A percentile compares a stretch with the other conserved stretches of the same genome.
These are phyloP conservation scores for Omphalea diandra DNA, from an alignment of 441 rosid species.

Conservation along the genomic window DNA sequence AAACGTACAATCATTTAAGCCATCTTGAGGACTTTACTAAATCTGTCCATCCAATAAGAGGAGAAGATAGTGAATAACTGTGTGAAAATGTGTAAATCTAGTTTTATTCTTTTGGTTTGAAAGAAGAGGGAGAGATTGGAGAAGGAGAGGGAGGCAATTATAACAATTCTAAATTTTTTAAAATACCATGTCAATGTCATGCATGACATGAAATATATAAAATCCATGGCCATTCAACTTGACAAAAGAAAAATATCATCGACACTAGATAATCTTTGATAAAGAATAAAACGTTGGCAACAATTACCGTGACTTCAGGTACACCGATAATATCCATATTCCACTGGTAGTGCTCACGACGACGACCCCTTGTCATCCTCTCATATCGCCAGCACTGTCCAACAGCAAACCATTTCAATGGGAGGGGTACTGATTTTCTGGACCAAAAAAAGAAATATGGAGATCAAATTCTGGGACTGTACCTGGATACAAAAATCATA, in stretches of 20 bases:
- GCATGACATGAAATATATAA: not conserved
- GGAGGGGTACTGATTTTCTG: constrained; percentile 86
- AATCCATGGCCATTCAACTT: not conserved
- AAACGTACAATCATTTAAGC: constrained; percentile 2
- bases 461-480: constrained; percentile 61
- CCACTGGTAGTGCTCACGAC: constrained; percentile 97
- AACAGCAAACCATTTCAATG: constrained; percentile 91
- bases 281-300: constrained; percentile 20
- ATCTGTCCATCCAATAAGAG: not conserved
- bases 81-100: constrained; percentile 1
- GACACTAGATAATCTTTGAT: not conserved
- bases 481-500: constrained; percentile 51
- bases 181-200: not conserved
- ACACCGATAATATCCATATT: constrained; percentile 95
- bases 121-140: not conserved
- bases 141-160: not conserved
- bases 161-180: not conserved
- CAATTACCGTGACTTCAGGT: constrained; percentile 70
- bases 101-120: too few relatives aligned
- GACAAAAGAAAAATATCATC: not conserved
- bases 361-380: constrained; percentile 93
- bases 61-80: not conserved
- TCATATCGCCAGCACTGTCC: constrained; percentile 99
- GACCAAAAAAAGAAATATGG: constrained; percentile 52
- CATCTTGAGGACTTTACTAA: constrained; percentile 8